Evolutionary conservation across 441 rosid species (phyloP).

Genomic region (Hura crepitans): DNA sequence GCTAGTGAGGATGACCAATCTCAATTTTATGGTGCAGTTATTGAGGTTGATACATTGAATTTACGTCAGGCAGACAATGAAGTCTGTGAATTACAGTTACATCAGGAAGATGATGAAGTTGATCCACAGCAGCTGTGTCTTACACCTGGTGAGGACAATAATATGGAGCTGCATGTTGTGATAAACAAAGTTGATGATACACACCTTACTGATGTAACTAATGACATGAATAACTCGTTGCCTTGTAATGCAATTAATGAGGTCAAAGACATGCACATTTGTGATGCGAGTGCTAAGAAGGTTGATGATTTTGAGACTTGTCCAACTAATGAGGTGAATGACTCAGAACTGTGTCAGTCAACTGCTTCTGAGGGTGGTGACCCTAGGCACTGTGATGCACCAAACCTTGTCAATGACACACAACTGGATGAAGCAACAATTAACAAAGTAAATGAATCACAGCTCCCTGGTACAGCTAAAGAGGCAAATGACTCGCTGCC

Average conservation of each 20-base stretch:
- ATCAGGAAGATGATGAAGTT: slow-evolving; percentile 31
- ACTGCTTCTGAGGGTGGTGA: slow-evolving; percentile 12
- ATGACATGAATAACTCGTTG: slow-evolving; percentile 38
- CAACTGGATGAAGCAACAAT: slow-evolving; percentile 8
- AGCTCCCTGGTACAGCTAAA: slow-evolving; percentile 1
- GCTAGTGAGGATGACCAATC: slow-evolving; percentile 67
- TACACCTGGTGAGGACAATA: slow-evolving; percentile 28
- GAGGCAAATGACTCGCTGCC: slow-evolving; percentile 10
- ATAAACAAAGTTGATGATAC: slow-evolving; percentile 41
- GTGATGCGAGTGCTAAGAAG: slow-evolving; percentile 31
- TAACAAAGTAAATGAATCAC: slow-evolving; percentile 3
- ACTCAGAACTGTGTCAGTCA: slow-evolving; percentile 13
- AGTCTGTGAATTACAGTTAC: slow-evolving; percentile 47
- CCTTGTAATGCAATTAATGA: slow-evolving; percentile 28
- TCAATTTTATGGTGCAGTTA: slow-evolving; percentile 46
- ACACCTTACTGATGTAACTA: slow-evolving; percentile 34
- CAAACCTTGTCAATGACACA: slow-evolving; percentile 1
- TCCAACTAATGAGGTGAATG: slow-evolving; percentile 16
- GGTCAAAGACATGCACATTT: slow-evolving; percentile 20
- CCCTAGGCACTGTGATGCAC: slow-evolving; percentile 6
- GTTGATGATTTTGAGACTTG: slow-evolving; percentile 31
- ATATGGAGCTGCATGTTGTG: slow-evolving; percentile 35
- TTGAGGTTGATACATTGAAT: slow-evolving; percentile 37
- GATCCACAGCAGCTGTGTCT: slow-evolving; percentile 37
- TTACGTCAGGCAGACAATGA: slow-evolving; percentile 38